Conservation (phyloP, 768 basidiomycete species). For the Lactarius indigo region DNA sequence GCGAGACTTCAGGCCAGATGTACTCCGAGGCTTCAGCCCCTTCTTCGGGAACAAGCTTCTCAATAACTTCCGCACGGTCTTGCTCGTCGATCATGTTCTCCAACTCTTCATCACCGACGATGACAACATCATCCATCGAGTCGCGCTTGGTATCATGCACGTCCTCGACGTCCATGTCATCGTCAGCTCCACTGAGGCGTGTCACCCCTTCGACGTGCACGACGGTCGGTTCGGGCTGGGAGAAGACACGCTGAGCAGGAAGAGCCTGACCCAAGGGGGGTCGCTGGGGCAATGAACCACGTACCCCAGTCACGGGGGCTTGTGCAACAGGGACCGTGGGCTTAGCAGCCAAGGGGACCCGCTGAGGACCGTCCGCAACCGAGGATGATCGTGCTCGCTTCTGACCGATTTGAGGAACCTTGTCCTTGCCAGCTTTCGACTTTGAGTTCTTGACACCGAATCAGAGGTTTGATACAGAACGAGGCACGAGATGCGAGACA, state of each 20-base stretch:
- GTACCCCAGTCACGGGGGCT: slow-evolving; percentile 24
- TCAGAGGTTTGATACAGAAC: slow-evolving; percentile 6
- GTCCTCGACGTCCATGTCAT: slow-evolving; percentile 63
- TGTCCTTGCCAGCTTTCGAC: slow-evolving; percentile 49
- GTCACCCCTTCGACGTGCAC: slow-evolving; percentile 30
- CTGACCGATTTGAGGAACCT: slow-evolving; percentile 43
- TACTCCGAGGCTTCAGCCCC: slow-evolving; percentile 17
- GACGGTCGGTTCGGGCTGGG: slow-evolving; percentile 39
- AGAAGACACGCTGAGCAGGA: slow-evolving; percentile 40
- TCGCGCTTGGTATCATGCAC: slow-evolving; percentile 33
- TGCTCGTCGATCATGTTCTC: slow-evolving; percentile 61
- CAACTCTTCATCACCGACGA: slow-evolving; percentile 53
- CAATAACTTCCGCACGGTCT: slow-evolving; percentile 40
- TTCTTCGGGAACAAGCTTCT: slow-evolving; percentile 35
- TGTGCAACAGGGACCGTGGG: slow-evolving; percentile 24
- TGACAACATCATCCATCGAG: slow-evolving; percentile 41
- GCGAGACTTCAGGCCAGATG: slow-evolving; percentile 73
- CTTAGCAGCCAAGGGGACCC: slow-evolving; percentile 63
- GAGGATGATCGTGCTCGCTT: slow-evolving; percentile 66
- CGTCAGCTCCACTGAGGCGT: slow-evolving; percentile 28
- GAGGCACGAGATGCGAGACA: neutral
- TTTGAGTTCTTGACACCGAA: slow-evolving; percentile 39
- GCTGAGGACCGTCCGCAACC: slow-evolving; percentile 59
- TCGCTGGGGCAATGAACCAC: slow-evolving; percentile 29
- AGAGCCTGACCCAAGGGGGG: slow-evolving; percentile 33